Percentiles rank a stretch among this genome's conserved stretches.
Evolutionary conservation across 768 basidiomycete genomes (phyloP).

Genomic region (Lactifluus pinguis): DNA sequence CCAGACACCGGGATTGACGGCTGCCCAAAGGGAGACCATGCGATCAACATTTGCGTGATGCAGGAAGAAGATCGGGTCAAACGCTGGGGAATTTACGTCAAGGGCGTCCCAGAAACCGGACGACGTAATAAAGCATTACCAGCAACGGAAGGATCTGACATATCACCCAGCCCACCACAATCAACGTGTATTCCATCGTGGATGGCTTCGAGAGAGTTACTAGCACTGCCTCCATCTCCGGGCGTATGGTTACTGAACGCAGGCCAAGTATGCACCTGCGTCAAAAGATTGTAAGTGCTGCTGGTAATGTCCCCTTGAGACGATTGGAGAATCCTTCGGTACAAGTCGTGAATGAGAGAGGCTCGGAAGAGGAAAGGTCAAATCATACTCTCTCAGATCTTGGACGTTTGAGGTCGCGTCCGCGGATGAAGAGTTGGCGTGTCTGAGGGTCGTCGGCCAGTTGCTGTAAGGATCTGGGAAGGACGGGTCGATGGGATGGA

Average conservation of each 20-base stretch:
- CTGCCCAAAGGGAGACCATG: conserved; percentile 41
- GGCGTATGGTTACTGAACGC: conserved; percentile 40
- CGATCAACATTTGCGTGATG: conserved; percentile 49
- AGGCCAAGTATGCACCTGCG: conserved; percentile 32
- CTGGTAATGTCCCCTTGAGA: conserved; percentile 9
- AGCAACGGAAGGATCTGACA: conserved; percentile 23
- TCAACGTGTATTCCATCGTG: conserved; percentile 37
- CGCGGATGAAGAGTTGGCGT: neutral
- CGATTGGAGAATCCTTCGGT: conserved; percentile 1
- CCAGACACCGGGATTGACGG: conserved; percentile 35
- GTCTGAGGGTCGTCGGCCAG: conserved; percentile 12
- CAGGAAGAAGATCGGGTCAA: conserved; percentile 47
- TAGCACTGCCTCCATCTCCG: conserved; percentile 30
- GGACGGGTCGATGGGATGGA: conserved; percentile 26
- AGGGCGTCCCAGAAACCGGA: conserved; percentile 20
- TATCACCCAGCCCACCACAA: conserved; percentile 1
- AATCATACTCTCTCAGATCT: conserved; percentile 24
- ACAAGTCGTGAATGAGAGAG: neutral
- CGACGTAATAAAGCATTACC: conserved; percentile 32
- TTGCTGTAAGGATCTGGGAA: conserved; percentile 5
- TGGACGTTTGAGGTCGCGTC: conserved; percentile 22
- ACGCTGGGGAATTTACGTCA: conserved; percentile 27
- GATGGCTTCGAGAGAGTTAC: conserved; percentile 42
- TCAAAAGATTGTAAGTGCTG: conserved; percentile 28
- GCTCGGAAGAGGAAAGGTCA: neutral